Percentiles rank a stretch among this genome's conserved stretches.
phyloP scores from a whole-genome alignment of 1,139 yeast genomes.

The Blastobotrys persicus region DNA sequence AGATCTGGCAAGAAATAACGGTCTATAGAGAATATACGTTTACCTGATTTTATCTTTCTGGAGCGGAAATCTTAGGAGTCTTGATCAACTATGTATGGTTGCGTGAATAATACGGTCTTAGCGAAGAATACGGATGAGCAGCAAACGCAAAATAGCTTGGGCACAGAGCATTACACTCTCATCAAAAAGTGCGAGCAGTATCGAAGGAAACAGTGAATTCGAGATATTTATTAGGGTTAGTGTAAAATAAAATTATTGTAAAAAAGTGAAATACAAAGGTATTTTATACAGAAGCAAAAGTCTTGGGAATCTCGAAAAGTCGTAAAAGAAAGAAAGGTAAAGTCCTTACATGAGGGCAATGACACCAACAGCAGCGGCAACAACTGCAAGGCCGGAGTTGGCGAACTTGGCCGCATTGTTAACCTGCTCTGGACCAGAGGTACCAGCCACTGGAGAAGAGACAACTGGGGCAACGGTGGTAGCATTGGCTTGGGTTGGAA shows the following conservation, averaged over 20 bases:
- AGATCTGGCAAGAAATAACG: conserved; percentile 33
- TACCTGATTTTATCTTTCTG: too few relatives aligned
- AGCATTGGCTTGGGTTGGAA: not conserved
- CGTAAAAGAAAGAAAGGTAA: not conserved
- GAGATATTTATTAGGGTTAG: not conserved
- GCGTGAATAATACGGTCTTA: not conserved
- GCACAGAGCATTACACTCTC: too few relatives aligned
- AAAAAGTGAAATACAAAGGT: not conserved
- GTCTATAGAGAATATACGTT: too few relatives aligned
- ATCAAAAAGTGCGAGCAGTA: not conserved
- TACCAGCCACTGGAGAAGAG: conserved; percentile 7
- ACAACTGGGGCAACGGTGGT: conserved; percentile 12
- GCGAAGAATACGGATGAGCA: not conserved
- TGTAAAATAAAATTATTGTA: not conserved
- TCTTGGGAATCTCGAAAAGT: conserved; percentile 10
- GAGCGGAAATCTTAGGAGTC: too few relatives aligned
- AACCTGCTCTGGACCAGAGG: conserved; percentile 13
- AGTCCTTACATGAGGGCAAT: conserved; percentile 1
- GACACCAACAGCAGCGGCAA: conserved; percentile 14
- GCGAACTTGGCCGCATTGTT: conserved; percentile 16
- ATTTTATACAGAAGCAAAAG: conserved; percentile 3
- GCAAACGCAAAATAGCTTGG: not conserved
- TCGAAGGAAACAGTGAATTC: too few relatives aligned
- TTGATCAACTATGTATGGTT: too few relatives aligned
- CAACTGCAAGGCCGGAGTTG: conserved; percentile 14